Base-by-base conservation (phyloP, 2,329 filamentous ascomycete genomes). In the Arthrobotrys megalospora region DNA sequence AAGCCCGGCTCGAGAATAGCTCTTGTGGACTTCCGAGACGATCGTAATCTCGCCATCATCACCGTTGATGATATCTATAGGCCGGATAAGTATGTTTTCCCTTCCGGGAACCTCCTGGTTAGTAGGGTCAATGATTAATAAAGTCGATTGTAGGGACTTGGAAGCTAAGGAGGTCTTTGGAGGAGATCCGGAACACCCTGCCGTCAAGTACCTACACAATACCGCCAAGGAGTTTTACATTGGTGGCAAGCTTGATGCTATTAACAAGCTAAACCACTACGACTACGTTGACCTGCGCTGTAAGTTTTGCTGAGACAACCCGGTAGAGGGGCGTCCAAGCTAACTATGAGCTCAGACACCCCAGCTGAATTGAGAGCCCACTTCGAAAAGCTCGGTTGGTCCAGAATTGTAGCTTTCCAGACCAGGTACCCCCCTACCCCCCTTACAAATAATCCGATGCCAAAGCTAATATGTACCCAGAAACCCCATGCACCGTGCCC, bases 331-430 rank as follows among this genome's bases (percentile, higher is more conserved):
- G 71, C 4, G 12, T 36, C 21, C 12, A 52, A 43, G 52, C 73
- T 81, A 28, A 79, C 43, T 81, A 48, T 50, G 14, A 28, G 8
- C 32, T 19, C 63, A 94, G 92, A 95, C 87, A 96, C 96, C 10
- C 96, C 96, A 80, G 91, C 96, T 60, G 96, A 99, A 87, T 89
- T 99, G 83, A 93, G 96, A 83, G 88, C 93, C 81, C 95, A 98
- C 88, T 99, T 99, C 84, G 96, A 98, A 89, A 99, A 99, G 90
- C 93, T 99, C 82, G 96, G 96, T 86, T 99, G 96, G 96, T 91
- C 92, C 85, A 91, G 92, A 85, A 95, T 99, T 82, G 96, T 99
- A 80, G 96, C 96, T 84, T 99, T 99, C 92, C 96, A 99, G 89
- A 99, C 96, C 81, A 89, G 84, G 84, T 85, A 79, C 24, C 11